phyloP scores from a whole-genome alignment of 305 asterid genomes.

The Fraxinus angustifolia region DNA sequence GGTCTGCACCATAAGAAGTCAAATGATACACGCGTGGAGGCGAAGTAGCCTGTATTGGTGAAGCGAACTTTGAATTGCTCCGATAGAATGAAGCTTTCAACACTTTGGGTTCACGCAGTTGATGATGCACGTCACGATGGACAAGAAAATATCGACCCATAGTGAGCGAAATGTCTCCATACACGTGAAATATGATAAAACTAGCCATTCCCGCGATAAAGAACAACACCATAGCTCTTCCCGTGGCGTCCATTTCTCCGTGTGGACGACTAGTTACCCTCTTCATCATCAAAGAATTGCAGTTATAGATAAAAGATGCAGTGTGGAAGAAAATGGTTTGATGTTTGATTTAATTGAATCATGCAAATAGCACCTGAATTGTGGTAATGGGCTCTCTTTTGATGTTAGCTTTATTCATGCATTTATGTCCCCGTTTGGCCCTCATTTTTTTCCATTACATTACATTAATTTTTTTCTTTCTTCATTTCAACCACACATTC shows the following conservation, averaged over 20 bases:
- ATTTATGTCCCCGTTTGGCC: no score
- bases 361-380: no score
- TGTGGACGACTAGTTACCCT: no score
- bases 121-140: background rate
- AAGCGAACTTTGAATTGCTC: constrained; percentile 16
- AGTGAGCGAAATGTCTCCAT: constrained; percentile 24
- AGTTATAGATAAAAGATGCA: no score
- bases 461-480: no score
- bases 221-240: constrained; percentile 28
- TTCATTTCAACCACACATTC: no score
- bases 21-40: constrained; percentile 47
- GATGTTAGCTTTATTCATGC: no score
- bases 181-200: constrained; percentile 24
- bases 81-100: constrained; percentile 24
- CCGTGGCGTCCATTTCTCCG: constrained; percentile 36
- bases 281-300: no score
- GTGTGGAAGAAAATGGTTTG: no score
- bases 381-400: no score
- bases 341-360: no score
- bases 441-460: no score
- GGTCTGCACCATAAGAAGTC: constrained; percentile 85
- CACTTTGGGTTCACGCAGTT: constrained; percentile 27
- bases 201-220: constrained; percentile 20
- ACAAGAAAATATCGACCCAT: background rate
- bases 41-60: constrained; percentile 22